phyloP scores from a whole-genome alignment of 192 early-diverging fungal species.

The Podila verticillata region DNA sequence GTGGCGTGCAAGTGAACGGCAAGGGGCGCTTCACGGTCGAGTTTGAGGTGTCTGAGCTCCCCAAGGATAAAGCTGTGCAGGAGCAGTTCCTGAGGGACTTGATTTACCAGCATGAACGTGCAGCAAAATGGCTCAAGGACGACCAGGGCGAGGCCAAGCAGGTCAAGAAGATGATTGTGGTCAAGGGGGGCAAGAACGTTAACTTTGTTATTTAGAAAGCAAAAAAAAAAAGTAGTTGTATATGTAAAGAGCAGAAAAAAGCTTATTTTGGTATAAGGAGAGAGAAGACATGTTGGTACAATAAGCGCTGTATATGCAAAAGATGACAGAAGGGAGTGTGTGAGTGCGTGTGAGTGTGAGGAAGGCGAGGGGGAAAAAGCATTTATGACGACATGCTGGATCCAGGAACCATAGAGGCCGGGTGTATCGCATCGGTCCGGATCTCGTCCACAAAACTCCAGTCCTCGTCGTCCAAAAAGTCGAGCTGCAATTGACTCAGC shows the following conservation, averaged over 20 bases:
- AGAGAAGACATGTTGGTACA: too few species aligned
- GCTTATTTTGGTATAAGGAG: too few species aligned
- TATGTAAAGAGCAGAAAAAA: neutral
- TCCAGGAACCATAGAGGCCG: too few species aligned
- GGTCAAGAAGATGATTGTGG: slow-evolving; percentile 71
- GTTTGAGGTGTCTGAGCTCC: slow-evolving; percentile 43
- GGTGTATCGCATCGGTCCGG: slow-evolving; percentile 8
- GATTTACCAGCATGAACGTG: slow-evolving; percentile 54
- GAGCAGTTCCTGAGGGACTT: slow-evolving; percentile 52
- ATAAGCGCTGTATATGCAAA: neutral
- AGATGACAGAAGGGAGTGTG: neutral
- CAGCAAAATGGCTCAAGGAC: slow-evolving; percentile 65
- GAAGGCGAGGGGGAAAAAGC: neutral
- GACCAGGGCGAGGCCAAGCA: slow-evolving; percentile 19
- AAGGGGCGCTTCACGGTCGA: slow-evolving; percentile 75
- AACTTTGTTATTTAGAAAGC: slow-evolving; percentile 76
- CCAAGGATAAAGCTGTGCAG: slow-evolving; percentile 32
- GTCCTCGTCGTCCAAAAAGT: slow-evolving; percentile 47
- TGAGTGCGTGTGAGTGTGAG: too few species aligned
- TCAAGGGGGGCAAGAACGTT: slow-evolving; percentile 76
- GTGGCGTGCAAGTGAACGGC: slow-evolving; percentile 74
- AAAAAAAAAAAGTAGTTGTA: slow-evolving; percentile 7
- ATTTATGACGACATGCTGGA: neutral
- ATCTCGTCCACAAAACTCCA: slow-evolving; percentile 51
- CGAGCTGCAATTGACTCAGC: slow-evolving; percentile 31